Evolutionary conservation across 768 basidiomycete genomes (phyloP).

Genomic region (Mycena latifolia): DNA sequence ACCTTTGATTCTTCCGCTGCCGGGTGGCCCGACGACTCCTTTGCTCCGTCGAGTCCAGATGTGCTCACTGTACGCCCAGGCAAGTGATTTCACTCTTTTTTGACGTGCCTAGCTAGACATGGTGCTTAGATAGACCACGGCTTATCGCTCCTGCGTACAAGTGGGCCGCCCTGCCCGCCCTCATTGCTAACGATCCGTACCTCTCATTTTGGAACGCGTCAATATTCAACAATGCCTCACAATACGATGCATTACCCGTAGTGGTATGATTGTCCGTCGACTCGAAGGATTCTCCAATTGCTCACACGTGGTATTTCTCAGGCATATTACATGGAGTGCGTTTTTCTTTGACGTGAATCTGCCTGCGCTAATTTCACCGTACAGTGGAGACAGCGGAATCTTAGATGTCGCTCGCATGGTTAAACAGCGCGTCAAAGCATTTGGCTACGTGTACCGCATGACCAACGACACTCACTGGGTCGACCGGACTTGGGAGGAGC

Average conservation of each 20-base stretch:
- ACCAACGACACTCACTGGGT: constrained; percentile 94
- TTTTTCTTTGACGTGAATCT: not conserved
- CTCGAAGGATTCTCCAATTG: no score
- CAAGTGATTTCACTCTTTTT: not conserved
- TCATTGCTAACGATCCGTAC: constrained; percentile 90
- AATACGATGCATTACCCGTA: constrained; percentile 72
- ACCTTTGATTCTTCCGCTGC: constrained; percentile 68
- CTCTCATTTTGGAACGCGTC: constrained; percentile 90
- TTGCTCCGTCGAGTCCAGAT: constrained; percentile 71
- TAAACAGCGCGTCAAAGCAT: constrained; percentile 93
- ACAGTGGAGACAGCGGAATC: constrained; percentile 83
- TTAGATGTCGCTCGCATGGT: constrained; percentile 91
- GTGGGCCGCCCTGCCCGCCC: constrained; percentile 83
- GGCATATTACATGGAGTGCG: constrained; percentile 73
- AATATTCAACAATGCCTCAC: constrained; percentile 90
- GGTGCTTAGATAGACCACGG: constrained; percentile 81
- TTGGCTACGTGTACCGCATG: constrained; percentile 91
- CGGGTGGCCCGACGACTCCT: constrained; percentile 85
- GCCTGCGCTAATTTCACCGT: not conserved
- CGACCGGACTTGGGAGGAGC: constrained; percentile 86
- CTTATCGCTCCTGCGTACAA: constrained; percentile 93
- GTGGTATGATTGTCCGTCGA: constrained; percentile 47
- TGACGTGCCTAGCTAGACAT: not conserved
- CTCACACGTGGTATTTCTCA: no score
- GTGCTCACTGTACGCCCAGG: constrained; percentile 66